Evolutionary conservation across 345 rosid species (phyloP).

Genomic region (Gossypium australe): DNA sequence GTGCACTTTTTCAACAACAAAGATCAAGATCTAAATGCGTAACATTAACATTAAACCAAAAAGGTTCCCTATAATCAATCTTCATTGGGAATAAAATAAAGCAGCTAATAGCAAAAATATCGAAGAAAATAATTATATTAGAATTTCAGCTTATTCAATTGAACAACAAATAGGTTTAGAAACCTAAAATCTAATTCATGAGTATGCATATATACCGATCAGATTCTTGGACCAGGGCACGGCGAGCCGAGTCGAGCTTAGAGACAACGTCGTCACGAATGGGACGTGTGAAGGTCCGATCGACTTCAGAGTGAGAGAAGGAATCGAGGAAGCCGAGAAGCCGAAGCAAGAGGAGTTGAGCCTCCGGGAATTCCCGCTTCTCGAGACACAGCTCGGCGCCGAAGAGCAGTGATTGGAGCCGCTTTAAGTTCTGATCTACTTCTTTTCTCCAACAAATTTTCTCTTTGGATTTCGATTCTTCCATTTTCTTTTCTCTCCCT

Average conservation of each 20-base stretch:
- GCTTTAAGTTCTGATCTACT: conserved; percentile 69
- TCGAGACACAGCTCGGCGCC: conserved; percentile 72
- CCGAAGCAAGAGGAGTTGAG: conserved; percentile 65
- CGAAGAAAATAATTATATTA: neutral
- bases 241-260: conserved; percentile 58
- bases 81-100: neutral
- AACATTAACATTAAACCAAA: neutral
- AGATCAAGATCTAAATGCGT: neutral
- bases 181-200: neutral
- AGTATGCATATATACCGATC: conserved; percentile 48
- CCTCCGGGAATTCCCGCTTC: conserved; percentile 63
- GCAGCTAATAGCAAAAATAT: neutral
- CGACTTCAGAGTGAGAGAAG: conserved; percentile 44
- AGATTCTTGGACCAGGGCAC: conserved; percentile 57
- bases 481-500: conserved; percentile 22
- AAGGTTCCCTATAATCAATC: neutral
- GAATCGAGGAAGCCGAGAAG: conserved; percentile 94
- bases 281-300: conserved; percentile 54
- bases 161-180: neutral
- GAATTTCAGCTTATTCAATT: neutral
- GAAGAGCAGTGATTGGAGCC: conserved; percentile 79
- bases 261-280: conserved; percentile 61
- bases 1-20: conserved; percentile 16
- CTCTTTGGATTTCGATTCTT: conserved; percentile 12
- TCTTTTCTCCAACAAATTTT: conserved; percentile 56